A percentile compares a stretch with the other conserved stretches of the same genome.
phyloP scores from a whole-genome alignment of 179 eudicot species.

The Silene noctiflora region DNA sequence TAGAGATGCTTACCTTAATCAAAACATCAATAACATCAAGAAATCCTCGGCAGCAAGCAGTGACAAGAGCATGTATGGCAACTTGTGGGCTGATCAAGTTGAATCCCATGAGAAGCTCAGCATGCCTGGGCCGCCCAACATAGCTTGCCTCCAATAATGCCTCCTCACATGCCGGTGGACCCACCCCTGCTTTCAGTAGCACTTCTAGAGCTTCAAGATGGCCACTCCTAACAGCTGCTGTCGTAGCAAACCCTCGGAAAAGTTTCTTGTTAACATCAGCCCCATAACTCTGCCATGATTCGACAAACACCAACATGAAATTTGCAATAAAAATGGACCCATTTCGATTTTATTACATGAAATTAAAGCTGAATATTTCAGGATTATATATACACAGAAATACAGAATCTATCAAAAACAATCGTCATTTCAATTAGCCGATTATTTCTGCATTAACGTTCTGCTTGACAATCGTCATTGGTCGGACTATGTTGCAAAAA shows the following conservation, averaged over 20 bases:
- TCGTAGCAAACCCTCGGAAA: slow-evolving; percentile 65
- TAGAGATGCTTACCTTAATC: slow-evolving; percentile 41
- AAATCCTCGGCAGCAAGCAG: slow-evolving; percentile 65
- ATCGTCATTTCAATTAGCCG: not conserved
- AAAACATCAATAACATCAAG: slow-evolving; percentile 57
- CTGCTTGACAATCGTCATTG: not conserved
- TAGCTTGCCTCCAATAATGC: slow-evolving; percentile 65
- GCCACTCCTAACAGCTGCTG: slow-evolving; percentile 66
- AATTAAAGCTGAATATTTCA: not conserved
- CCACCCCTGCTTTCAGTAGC: slow-evolving; percentile 43
- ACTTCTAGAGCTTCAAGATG: slow-evolving; percentile 56
- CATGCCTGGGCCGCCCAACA: slow-evolving; percentile 49
- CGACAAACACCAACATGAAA: slow-evolving; percentile 9
- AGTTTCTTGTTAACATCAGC: slow-evolving; percentile 60
- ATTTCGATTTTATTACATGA: not conserved
- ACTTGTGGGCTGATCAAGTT: slow-evolving; percentile 53
- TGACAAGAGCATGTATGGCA: slow-evolving; percentile 63
- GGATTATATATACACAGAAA: not conserved
- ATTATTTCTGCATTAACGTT: not conserved
- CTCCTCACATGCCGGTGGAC: slow-evolving; percentile 63
- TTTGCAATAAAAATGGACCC: not conserved
- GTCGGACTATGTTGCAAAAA: too few species aligned
- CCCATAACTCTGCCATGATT: slow-evolving; percentile 46
- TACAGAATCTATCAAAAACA: not conserved
- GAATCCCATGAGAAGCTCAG: slow-evolving; percentile 57